phyloP scores from a whole-genome alignment of 257 asterid species.

The Nicotiana sylvestris region DNA sequence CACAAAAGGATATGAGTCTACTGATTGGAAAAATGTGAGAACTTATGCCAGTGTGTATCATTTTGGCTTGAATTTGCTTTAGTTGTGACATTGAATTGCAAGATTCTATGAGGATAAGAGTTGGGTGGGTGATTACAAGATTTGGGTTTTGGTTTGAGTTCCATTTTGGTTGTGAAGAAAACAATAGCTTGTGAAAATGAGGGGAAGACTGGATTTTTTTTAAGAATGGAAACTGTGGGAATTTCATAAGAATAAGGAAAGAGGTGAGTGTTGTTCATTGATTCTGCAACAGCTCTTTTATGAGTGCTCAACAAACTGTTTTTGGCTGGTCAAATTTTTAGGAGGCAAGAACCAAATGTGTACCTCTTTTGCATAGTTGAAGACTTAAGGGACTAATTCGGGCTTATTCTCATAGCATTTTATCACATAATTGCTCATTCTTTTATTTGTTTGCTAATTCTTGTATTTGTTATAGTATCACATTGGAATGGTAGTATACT shows the following conservation, averaged over 20 bases:
- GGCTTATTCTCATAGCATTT: too few species aligned
- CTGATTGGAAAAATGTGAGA: constrained; percentile 70
- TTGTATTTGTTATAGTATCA: too few species aligned
- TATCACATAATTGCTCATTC: too few species aligned
- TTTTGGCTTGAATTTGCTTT: constrained; percentile 70
- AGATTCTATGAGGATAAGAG: constrained; percentile 67
- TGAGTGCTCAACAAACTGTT: too few species aligned
- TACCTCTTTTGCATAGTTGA: too few species aligned
- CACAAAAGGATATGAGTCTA: constrained; percentile 57
- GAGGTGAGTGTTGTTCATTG: background rate
- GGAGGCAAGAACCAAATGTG: too few species aligned
- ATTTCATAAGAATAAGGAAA: background rate
- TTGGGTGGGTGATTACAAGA: constrained; percentile 64
- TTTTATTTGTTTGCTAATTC: too few species aligned
- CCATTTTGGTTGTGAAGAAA: constrained; percentile 55
- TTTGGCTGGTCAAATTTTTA: too few species aligned
- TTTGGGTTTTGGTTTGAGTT: constrained; percentile 49
- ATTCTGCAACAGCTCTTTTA: too few species aligned
- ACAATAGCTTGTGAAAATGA: constrained; percentile 7
- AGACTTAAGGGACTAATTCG: too few species aligned
- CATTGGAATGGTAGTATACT: too few species aligned
- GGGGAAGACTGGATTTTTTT: background rate
- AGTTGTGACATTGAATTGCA: constrained; percentile 70
- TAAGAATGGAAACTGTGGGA: background rate
- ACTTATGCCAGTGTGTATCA: constrained; percentile 61